Percentiles rank a stretch among this genome's conserved stretches.
phyloP scores from a whole-genome alignment of 352 stramenopile genomes.

The Pythium phragmitis region DNA sequence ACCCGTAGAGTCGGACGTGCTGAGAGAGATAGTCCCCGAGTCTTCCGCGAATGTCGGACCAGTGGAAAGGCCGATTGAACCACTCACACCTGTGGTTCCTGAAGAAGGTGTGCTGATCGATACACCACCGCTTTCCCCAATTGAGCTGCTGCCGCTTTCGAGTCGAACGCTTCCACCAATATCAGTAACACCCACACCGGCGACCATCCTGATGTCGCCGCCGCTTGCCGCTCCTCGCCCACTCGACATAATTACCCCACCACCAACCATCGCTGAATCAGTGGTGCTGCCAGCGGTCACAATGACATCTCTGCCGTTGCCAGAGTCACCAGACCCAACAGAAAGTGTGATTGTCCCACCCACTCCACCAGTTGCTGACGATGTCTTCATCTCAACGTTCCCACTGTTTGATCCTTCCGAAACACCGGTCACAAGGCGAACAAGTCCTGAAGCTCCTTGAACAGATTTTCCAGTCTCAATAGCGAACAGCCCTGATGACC shows the following conservation, averaged over 20 bases:
- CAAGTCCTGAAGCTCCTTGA: constrained; percentile 14
- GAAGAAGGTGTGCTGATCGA: neutral
- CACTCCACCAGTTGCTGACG: constrained; percentile 13
- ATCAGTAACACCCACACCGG: constrained; percentile 1
- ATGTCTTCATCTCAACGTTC: constrained; percentile 14
- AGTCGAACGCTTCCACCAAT: constrained; percentile 13
- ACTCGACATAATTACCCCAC: neutral
- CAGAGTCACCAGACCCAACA: constrained; percentile 20
- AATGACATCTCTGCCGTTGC: constrained; percentile 17
- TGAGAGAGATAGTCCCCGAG: constrained; percentile 10
- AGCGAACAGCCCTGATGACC: constrained; percentile 19
- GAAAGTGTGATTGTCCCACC: constrained; percentile 20
- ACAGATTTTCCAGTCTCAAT: constrained; percentile 11
- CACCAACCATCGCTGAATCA: constrained; percentile 6
- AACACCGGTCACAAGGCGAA: constrained; percentile 15
- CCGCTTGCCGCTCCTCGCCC: constrained; percentile 5
- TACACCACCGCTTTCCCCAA: constrained; percentile 15
- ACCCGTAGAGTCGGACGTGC: constrained; percentile 9
- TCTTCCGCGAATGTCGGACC: neutral
- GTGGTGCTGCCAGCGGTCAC: constrained; percentile 11
- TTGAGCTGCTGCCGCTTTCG: constrained; percentile 14
- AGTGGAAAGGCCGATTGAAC: constrained; percentile 12
- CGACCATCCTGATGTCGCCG: constrained; percentile 8
- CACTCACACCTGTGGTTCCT: constrained; percentile 7
- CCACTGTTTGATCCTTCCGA: constrained; percentile 11